Conservation (phyloP, 441 rosid species). For the Populus tomentosa region DNA sequence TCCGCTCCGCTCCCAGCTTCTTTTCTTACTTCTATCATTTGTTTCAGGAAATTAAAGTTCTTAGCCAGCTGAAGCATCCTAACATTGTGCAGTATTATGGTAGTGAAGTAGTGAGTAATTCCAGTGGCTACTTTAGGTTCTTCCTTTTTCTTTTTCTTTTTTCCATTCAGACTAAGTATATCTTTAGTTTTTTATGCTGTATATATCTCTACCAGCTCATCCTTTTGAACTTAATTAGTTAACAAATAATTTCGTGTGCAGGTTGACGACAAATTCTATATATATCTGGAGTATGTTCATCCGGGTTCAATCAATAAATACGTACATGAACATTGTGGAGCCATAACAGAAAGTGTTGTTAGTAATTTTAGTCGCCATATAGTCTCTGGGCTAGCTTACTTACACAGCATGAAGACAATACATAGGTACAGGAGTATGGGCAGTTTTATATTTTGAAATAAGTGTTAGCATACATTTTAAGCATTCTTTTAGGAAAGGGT, state of each 20-base stretch:
- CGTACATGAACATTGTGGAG: slow-evolving; percentile 80
- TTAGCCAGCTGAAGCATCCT: slow-evolving; percentile 86
- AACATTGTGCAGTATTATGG: slow-evolving; percentile 98
- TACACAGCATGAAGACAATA: slow-evolving; percentile 82
- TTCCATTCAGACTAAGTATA: not conserved
- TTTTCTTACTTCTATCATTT: slow-evolving; percentile 15
- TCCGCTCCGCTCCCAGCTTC: not conserved
- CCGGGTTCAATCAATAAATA: slow-evolving; percentile 94
- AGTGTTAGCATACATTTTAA: not conserved
- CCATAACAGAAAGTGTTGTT: slow-evolving; percentile 84
- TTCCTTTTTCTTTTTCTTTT: not conserved
- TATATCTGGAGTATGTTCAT: slow-evolving; percentile 92
- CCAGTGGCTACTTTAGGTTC: slow-evolving; percentile 11
- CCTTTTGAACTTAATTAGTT: slow-evolving; percentile 3
- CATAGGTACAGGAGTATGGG: slow-evolving; percentile 53
- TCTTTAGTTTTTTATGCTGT: slow-evolving; percentile 7
- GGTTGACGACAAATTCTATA: slow-evolving; percentile 81
- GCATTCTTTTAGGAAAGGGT: slow-evolving; percentile 7
- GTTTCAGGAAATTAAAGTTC: slow-evolving; percentile 87
- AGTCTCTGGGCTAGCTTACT: slow-evolving; percentile 79
- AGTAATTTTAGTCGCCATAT: slow-evolving; percentile 95
- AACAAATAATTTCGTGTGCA: slow-evolving; percentile 26
- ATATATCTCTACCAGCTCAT: not conserved
- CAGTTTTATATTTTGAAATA: slow-evolving; percentile 2
- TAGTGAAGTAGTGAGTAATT: slow-evolving; percentile 81